phyloP scores from a whole-genome alignment of 345 rosid genomes.

The Diplotaxis tenuifolia region DNA sequence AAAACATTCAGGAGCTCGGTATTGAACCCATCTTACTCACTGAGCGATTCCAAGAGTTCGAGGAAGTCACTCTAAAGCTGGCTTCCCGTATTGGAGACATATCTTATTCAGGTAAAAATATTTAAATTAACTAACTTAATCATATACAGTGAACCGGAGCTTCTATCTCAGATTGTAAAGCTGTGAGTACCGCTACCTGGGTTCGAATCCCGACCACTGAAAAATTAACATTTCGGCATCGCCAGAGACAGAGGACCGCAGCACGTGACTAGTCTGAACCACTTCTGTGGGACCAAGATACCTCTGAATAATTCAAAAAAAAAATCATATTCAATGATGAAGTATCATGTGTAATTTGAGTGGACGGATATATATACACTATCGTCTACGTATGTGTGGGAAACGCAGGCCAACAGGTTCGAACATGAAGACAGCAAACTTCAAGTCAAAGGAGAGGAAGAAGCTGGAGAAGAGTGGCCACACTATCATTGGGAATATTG shows the following conservation, averaged over 20 bases:
- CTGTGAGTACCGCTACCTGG: too few species aligned
- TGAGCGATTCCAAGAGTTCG: slow-evolving; percentile 28
- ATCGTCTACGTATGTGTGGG: neutral
- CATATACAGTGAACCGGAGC: neutral
- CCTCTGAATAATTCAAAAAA: too few species aligned
- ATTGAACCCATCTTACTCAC: slow-evolving; percentile 42
- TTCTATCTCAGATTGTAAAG: too few species aligned
- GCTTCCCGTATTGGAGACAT: slow-evolving; percentile 41
- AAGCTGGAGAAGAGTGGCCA: slow-evolving; percentile 39
- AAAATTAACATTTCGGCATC: too few species aligned
- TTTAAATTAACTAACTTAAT: neutral
- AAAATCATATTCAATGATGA: too few species aligned
- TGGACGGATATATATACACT: too few species aligned
- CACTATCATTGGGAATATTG: slow-evolving; percentile 53
- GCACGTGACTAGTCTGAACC: too few species aligned
- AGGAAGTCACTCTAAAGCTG: slow-evolving; percentile 28
- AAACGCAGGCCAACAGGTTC: slow-evolving; percentile 28
- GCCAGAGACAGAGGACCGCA: too few species aligned
- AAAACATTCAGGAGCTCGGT: slow-evolving; percentile 31
- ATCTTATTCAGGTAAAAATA: neutral
- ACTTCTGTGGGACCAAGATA: too few species aligned
- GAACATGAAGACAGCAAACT: neutral
- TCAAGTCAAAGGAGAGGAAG: slow-evolving; percentile 42
- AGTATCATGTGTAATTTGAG: too few species aligned
- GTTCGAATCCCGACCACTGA: too few species aligned